Percentiles rank a stretch among this genome's conserved stretches.
Evolutionary conservation across 2,329 filamentous ascomycete species (phyloP).

Genomic region (Zasmidium angulare): DNA sequence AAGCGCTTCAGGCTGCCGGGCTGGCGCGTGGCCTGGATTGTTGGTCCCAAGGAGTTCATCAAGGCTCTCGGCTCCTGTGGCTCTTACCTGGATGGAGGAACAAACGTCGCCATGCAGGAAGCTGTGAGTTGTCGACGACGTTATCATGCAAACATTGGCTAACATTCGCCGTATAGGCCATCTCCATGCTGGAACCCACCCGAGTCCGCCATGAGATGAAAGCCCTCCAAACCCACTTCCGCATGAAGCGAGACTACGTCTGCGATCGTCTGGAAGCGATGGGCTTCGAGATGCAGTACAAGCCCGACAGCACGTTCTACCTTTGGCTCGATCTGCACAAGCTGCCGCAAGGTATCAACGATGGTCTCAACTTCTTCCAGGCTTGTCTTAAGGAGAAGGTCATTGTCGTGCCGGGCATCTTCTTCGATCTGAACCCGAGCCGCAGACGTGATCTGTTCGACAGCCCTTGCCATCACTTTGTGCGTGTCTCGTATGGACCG

Average conservation of each 20-base stretch:
- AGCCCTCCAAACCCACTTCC: slow-evolving; percentile 86
- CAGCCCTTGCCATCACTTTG: slow-evolving; percentile 87
- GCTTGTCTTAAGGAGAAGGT: slow-evolving; percentile 91
- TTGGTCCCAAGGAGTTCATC: slow-evolving; percentile 84
- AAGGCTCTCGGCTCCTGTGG: slow-evolving; percentile 89
- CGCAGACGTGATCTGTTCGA: slow-evolving; percentile 90
- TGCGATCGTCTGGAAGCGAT: slow-evolving; percentile 76
- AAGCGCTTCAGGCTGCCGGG: slow-evolving; percentile 95
- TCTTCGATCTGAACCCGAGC: slow-evolving; percentile 93
- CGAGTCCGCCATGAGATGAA: slow-evolving; percentile 84
- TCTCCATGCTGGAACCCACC: slow-evolving; percentile 86
- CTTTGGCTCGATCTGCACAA: slow-evolving; percentile 70
- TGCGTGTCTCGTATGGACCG: slow-evolving; percentile 80
- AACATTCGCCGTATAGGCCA: too few relatives aligned
- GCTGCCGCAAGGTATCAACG: slow-evolving; percentile 77
- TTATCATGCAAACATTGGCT: too few relatives aligned
- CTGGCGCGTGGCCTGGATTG: slow-evolving; percentile 74
- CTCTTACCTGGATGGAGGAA: slow-evolving; percentile 90
- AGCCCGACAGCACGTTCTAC: slow-evolving; percentile 93
- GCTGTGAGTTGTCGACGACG: too few relatives aligned
- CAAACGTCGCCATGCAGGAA: slow-evolving; percentile 93
- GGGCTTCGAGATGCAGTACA: slow-evolving; percentile 76
- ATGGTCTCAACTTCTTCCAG: slow-evolving; percentile 96
- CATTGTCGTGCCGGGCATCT: slow-evolving; percentile 95
- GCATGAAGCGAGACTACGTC: slow-evolving; percentile 89